Evolutionary conservation across 768 basidiomycete genomes (phyloP), one percentile per base, ranked within the genome.

Genomic region (Crepidotus variabilis): DNA sequence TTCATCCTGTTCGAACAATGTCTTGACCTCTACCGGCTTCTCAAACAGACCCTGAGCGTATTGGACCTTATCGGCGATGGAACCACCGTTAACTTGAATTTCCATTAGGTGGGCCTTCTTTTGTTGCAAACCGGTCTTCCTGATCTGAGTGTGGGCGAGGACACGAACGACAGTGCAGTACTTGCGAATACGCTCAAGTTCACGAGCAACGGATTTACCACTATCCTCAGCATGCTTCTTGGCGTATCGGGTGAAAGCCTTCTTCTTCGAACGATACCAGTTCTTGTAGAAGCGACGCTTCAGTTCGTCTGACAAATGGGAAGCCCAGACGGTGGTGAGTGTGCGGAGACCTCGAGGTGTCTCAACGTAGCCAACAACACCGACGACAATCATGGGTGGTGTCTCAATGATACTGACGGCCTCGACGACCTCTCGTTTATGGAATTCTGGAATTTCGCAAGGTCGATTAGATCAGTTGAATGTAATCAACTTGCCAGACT

Each of bases 81-180:
- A 87, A 57, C 97, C 97, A 74, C 97, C 97, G 78, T 99, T 98
- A 69, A 99, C 86, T 77, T 99, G 96, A 74, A 99, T 97, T 82
- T 99, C 97, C 95, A 98, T 98, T 50, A 99, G 83, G 78, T 99
- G 97, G 21, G 97, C 97, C 83, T 94, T 98, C 91, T 98, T 99
- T 81, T 98, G 97, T 67, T 80, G 83, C 68, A 99, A 88, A 67
- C 94, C 94, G 35, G 97, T 99, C 84, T 95, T 94, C 81, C 91
- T 86, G 75, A 98, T 89, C 73, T 99, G 97, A 63, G 97, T 97
- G 85, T 99, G 97, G 60, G 94, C 95, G 64, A 99, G 91, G 66
- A 98, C 92, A 78, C 97, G 94, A 73, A 99, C 97, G 68, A 99
- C 95, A 56, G 97, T 94, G 85, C 96, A 98, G 83, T 99, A 98